phyloP scores from a whole-genome alignment of 2,329 filamentous ascomycete genomes.

The Fusarium sororula region DNA sequence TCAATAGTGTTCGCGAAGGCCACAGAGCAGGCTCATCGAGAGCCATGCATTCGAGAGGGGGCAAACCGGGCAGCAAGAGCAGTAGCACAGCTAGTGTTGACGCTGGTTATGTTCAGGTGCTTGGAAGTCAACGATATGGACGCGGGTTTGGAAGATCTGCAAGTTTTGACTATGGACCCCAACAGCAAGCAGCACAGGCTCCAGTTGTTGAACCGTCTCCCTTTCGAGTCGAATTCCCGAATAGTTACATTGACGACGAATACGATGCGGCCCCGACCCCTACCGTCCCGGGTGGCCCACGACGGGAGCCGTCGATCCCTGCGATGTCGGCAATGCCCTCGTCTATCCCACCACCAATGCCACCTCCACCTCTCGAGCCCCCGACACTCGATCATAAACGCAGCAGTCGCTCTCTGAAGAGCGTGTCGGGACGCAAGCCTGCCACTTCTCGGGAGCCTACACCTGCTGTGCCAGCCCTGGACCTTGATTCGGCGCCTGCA shows the following conservation, averaged over 20 bases:
- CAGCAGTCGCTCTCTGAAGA: slow-evolving; percentile 66
- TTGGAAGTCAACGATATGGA: slow-evolving; percentile 67
- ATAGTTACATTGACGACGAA: slow-evolving; percentile 61
- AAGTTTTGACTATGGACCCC: slow-evolving; percentile 76
- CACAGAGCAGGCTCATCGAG: slow-evolving; percentile 52
- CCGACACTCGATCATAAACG: slow-evolving; percentile 61
- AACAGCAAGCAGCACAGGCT: slow-evolving; percentile 44
- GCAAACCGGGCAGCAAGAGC: slow-evolving; percentile 75
- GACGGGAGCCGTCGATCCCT: slow-evolving; percentile 52
- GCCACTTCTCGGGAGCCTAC: slow-evolving; percentile 41
- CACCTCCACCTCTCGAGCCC: slow-evolving; percentile 51
- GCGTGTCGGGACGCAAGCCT: slow-evolving; percentile 51
- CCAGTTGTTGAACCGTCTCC: slow-evolving; percentile 42
- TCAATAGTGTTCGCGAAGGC: slow-evolving; percentile 69
- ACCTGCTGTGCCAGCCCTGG: slow-evolving; percentile 46
- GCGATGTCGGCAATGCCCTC: slow-evolving; percentile 49
- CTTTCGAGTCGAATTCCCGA: slow-evolving; percentile 61
- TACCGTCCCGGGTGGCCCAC: slow-evolving; percentile 81
- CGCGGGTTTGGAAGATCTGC: slow-evolving; percentile 69
- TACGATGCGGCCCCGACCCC: slow-evolving; percentile 88
- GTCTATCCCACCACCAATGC: slow-evolving; percentile 46
- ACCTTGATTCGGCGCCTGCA: slow-evolving; percentile 64
- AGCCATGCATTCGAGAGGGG: slow-evolving; percentile 59
- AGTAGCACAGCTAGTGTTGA: slow-evolving; percentile 75
- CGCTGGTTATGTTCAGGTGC: slow-evolving; percentile 65